These are phyloP conservation scores for Leccinum longicurvipes DNA, from an alignment of 768 basidiomycete genomes.

Conservation along the genomic window DNA sequence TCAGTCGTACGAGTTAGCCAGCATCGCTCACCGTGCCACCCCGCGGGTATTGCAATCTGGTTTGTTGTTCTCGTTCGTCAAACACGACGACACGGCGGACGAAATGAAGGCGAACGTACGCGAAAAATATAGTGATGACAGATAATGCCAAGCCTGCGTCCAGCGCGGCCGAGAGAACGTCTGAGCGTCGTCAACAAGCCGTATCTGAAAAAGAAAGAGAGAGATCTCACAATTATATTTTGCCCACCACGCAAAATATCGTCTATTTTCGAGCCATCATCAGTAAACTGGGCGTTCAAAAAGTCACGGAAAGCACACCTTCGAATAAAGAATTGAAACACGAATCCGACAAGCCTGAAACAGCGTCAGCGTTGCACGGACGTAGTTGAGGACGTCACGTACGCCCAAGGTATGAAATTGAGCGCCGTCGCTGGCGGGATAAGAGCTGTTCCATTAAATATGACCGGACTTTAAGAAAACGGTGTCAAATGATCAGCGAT, in stretches of 20 bases:
- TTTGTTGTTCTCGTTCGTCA: background rate
- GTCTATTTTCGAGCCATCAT: constrained; percentile 18
- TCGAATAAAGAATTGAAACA: constrained; percentile 74
- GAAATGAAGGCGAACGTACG: constrained; percentile 35
- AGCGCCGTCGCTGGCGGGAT: constrained; percentile 85
- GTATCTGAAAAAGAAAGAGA: background rate
- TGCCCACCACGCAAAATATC: constrained; percentile 69
- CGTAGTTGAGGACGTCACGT: constrained; percentile 8
- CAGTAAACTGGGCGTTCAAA: background rate
- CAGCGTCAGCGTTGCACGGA: background rate
- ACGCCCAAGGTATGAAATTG: constrained; percentile 81
- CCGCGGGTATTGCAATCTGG: constrained; percentile 28
- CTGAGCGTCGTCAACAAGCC: constrained; percentile 31
- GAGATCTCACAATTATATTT: constrained; percentile 66
- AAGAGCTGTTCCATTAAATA: constrained; percentile 62
- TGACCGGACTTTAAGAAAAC: constrained; percentile 37
- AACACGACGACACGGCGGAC: background rate
- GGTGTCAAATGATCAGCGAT: background rate
- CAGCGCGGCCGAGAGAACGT: constrained; percentile 72
- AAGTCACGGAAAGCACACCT: constrained; percentile 28
- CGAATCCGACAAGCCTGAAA: constrained; percentile 55
- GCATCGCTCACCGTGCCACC: constrained; percentile 19
- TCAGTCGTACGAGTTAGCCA: background rate
- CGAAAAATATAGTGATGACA: constrained; percentile 65
- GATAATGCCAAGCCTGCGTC: constrained; percentile 72